phyloP scores from a whole-genome alignment of 2,329 filamentous ascomycete genomes.

The Alternaria triticimaculans region DNA sequence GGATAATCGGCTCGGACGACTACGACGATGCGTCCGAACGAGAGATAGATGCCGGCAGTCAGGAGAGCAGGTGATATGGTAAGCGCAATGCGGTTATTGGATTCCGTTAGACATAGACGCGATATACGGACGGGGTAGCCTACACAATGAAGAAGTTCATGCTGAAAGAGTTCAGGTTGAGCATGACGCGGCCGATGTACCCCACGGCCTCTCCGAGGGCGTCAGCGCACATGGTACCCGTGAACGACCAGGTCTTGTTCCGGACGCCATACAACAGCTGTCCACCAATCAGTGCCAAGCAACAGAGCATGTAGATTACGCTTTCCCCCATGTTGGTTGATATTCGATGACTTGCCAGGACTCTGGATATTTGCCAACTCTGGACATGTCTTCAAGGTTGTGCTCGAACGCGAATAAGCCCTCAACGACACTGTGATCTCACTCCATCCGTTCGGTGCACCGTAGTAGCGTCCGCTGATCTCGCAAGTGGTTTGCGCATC shows the following conservation, averaged over 20 bases:
- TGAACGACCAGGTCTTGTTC: slow-evolving; percentile 61
- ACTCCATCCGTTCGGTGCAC: background rate
- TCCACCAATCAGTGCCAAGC: slow-evolving; percentile 54
- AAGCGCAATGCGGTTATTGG: slow-evolving; percentile 60
- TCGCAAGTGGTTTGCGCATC: background rate
- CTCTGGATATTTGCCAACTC: slow-evolving; percentile 54
- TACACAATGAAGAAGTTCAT: slow-evolving; percentile 59
- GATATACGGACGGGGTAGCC: slow-evolving; percentile 11
- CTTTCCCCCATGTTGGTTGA: slow-evolving; percentile 58
- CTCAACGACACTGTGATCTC: background rate
- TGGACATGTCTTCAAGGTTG: background rate
- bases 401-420: background rate
- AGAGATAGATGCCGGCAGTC: slow-evolving; percentile 62
- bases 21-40: slow-evolving; percentile 61
- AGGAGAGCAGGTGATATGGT: slow-evolving; percentile 63
- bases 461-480: background rate
- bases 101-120: slow-evolving; percentile 1
- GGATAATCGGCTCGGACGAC: slow-evolving; percentile 52
- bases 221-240: slow-evolving; percentile 54
- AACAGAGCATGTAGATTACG: slow-evolving; percentile 57
- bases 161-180: slow-evolving; percentile 60
- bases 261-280: slow-evolving; percentile 58
- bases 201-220: slow-evolving; percentile 61
- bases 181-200: slow-evolving; percentile 60
- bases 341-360: slow-evolving; percentile 52